These are phyloP conservation scores for Leishmania mexicana DNA, from an alignment of 208 protist genomes.

Conservation along the genomic window DNA sequence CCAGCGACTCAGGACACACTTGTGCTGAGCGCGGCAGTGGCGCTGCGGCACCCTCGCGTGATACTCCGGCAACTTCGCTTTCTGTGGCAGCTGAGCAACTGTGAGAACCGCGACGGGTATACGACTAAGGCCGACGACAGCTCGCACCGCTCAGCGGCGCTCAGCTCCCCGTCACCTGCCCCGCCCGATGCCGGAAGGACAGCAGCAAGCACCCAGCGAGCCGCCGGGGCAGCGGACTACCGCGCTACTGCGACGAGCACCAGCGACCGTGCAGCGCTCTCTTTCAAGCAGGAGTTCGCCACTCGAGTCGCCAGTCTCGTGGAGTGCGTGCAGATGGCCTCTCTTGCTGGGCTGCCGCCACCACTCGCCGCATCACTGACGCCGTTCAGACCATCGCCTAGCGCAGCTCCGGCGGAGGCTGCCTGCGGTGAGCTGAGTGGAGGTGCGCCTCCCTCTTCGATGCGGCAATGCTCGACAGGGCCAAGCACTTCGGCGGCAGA, in stretches of 20 bases:
- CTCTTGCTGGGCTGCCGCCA: constrained; percentile 20
- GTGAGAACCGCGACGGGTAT: neutral
- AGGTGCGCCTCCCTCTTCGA: neutral
- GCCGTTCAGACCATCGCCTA: neutral
- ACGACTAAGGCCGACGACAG: neutral
- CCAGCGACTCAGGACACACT: constrained; percentile 11
- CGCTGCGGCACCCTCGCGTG: constrained; percentile 48
- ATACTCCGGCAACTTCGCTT: constrained; percentile 39
- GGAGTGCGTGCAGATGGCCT: constrained; percentile 22
- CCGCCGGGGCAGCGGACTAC: neutral
- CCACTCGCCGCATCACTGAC: constrained; percentile 21
- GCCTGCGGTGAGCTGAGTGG: neutral
- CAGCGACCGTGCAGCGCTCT: neutral
- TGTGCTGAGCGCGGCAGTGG: constrained; percentile 37
- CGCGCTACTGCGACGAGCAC: neutral
- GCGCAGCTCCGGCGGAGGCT: neutral
- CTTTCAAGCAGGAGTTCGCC: constrained; percentile 11
- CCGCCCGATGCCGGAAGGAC: neutral
- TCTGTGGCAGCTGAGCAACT: constrained; percentile 21
- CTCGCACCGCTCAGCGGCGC: neutral
- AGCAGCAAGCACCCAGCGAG: neutral
- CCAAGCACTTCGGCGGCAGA: neutral
- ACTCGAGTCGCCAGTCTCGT: constrained; percentile 14
- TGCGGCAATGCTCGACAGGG: neutral
- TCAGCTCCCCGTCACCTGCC: neutral